Conservation (phyloP, 371 early-diverging fungal species). For the Thermomucor indicae-seudaticae region DNA sequence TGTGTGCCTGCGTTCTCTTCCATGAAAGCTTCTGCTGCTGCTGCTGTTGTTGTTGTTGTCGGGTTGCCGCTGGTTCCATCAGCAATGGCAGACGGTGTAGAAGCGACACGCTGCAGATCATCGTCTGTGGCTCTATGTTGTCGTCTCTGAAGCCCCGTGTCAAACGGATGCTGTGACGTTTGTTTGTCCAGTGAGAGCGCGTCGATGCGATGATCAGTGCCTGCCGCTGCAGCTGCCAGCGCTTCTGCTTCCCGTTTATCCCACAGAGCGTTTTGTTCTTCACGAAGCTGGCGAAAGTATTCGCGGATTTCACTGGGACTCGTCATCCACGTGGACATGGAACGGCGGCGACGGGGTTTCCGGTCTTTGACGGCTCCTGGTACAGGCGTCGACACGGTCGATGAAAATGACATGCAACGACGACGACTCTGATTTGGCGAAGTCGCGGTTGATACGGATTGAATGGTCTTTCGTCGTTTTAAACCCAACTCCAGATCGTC, state of each 20-base stretch:
- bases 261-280: conserved; percentile 4
- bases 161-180: conserved; percentile 6
- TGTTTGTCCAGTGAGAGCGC: background rate
- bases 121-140: background rate
- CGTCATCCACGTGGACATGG: conserved; percentile 1
- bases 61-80: background rate
- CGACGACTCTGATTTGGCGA: conserved; percentile 2
- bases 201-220: background rate
- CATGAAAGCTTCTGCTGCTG: background rate
- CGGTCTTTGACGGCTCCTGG: background rate
- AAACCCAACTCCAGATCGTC: conserved; percentile 15
- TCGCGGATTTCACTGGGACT: conserved; percentile 1
- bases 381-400: conserved; percentile 17
- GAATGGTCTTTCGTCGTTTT: background rate
- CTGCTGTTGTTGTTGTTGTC: conserved; percentile 5
- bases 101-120: conserved; percentile 2
- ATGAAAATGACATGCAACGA: conserved; percentile 18
- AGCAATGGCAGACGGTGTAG: background rate
- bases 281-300: conserved; percentile 8
- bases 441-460: background rate
- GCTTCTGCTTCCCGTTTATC: conserved; percentile 7
- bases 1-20: conserved; percentile 4
- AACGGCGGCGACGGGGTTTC: conserved; percentile 2
- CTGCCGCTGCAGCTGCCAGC: background rate
- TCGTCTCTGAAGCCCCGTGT: no score